These are phyloP conservation scores for Claviceps digitariae DNA, from an alignment of 2,329 filamentous ascomycete genomes.

Conservation along the genomic window DNA sequence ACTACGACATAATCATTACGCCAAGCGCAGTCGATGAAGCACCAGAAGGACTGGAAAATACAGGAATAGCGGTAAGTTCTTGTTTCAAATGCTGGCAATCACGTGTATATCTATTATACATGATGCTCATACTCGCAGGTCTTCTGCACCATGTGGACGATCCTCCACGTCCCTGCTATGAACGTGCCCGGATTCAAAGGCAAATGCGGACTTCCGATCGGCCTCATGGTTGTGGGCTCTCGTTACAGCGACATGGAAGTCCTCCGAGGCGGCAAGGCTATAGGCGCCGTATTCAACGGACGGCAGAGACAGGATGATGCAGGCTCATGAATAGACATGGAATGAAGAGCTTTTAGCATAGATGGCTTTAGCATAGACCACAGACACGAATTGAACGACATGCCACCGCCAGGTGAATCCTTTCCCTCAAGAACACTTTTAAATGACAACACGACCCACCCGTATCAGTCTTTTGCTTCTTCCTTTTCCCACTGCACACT, in stretches of 20 bases:
- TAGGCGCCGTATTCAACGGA: slow-evolving; percentile 19
- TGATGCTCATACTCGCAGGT: slow-evolving; percentile 2
- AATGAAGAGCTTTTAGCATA: neutral
- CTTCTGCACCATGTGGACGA: slow-evolving; percentile 14
- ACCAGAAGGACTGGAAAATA: slow-evolving; percentile 35
- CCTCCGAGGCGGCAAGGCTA: slow-evolving; percentile 25
- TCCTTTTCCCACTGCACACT: too few species aligned
- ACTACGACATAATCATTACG: slow-evolving; percentile 41
- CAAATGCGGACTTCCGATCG: slow-evolving; percentile 39
- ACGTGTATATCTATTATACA: neutral
- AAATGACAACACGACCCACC: too few species aligned
- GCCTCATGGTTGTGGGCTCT: slow-evolving; percentile 37
- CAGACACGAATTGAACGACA: neutral
- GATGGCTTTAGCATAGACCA: too few species aligned
- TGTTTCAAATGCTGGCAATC: slow-evolving; percentile 9
- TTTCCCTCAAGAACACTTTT: too few species aligned
- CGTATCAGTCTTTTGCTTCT: too few species aligned
- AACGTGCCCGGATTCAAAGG: slow-evolving; percentile 51
- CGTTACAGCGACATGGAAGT: slow-evolving; percentile 33
- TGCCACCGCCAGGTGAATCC: too few species aligned
- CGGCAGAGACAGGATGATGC: neutral
- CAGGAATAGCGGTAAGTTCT: slow-evolving; percentile 37
- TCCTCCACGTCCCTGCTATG: slow-evolving; percentile 47
- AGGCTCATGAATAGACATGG: neutral
- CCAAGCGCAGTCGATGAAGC: slow-evolving; percentile 49